Conservation (phyloP, 2,329 filamentous ascomycete genomes). For the Pyrenophora seminiperda region DNA sequence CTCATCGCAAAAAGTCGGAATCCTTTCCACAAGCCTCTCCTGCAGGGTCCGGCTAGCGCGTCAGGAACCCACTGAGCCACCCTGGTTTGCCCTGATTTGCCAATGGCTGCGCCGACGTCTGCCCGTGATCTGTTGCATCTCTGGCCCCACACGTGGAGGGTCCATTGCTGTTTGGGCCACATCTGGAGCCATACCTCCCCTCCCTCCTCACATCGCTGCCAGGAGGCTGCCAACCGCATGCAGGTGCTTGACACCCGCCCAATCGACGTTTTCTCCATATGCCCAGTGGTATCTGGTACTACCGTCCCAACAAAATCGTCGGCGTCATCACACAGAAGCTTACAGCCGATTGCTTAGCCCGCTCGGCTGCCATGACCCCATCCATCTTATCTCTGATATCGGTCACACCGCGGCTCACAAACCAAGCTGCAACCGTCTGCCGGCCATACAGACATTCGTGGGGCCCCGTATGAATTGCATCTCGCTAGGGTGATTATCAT, state of each 20-base stretch:
- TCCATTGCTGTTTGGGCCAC: slow-evolving; percentile 6
- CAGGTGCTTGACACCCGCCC: neutral
- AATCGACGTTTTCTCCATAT: neutral
- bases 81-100: slow-evolving; percentile 20
- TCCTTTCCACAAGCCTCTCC: slow-evolving; percentile 8
- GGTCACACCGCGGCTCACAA: neutral
- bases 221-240: neutral
- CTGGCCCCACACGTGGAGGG: slow-evolving; percentile 11
- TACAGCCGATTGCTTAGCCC: slow-evolving; percentile 1
- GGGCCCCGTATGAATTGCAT: neutral
- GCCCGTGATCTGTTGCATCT: slow-evolving; percentile 6
- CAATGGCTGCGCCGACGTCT: slow-evolving; percentile 9
- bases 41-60: slow-evolving; percentile 21
- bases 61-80: slow-evolving; percentile 13
- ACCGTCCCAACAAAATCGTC: neutral
- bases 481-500: neutral
- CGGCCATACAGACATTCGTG: neutral
- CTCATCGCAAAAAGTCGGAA: slow-evolving; percentile 18
- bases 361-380: neutral
- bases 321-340: slow-evolving; percentile 2
- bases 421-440: neutral
- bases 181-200: neutral
- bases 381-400: slow-evolving; percentile 2
- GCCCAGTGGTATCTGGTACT: neutral
- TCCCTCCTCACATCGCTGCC: neutral